phyloP scores from a whole-genome alignment of 2,329 filamentous ascomycete species.

The Beauveria medogensis region DNA sequence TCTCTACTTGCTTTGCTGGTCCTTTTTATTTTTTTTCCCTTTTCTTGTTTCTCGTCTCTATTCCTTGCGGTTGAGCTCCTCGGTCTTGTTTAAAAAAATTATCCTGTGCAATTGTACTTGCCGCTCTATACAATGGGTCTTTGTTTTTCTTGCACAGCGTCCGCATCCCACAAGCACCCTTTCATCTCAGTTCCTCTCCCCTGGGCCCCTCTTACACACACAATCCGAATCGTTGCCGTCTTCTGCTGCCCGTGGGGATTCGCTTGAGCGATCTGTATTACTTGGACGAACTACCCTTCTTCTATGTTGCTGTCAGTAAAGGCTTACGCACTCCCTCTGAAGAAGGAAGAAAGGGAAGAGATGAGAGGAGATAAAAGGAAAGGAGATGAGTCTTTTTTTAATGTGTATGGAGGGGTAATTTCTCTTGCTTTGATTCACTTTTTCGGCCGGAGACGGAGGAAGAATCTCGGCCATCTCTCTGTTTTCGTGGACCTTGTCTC shows the following conservation, averaged over 20 bases:
- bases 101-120: constrained; percentile 28
- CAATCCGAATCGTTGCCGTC: constrained; percentile 15
- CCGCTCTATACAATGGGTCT: constrained; percentile 18
- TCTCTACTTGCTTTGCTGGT: background rate
- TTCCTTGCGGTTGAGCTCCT: constrained; percentile 15
- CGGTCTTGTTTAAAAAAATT: constrained; percentile 17
- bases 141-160: background rate
- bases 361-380: background rate
- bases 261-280: constrained; percentile 10
- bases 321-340: background rate
- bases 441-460: background rate
- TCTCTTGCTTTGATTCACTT: background rate
- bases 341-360: background rate
- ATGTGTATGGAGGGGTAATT: background rate
- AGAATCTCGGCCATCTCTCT: background rate
- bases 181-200: constrained; percentile 18
- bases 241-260: background rate
- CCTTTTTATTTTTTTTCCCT: background rate
- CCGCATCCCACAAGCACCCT: constrained; percentile 3
- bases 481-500: background rate
- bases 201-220: constrained; percentile 12
- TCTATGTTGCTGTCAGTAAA: background rate
- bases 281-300: constrained; percentile 3
- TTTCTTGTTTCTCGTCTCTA: constrained; percentile 14
- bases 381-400: background rate